Evolutionary conservation across 2,329 filamentous ascomycete species (phyloP).

Genomic region (Talaromyces sp.): DNA sequence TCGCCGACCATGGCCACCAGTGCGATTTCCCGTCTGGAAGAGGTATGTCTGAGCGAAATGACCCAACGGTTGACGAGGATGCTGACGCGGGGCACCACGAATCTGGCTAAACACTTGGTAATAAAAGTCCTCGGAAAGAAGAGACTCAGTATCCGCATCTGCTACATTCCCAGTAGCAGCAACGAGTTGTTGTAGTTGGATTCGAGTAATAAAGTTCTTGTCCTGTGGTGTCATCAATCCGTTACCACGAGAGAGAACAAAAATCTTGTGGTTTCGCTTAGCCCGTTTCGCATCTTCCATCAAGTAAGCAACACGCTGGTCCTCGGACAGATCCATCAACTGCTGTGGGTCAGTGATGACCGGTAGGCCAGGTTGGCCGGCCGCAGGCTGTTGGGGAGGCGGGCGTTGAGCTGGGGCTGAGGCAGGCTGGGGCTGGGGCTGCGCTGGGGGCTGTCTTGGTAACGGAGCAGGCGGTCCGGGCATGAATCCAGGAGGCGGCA

Average conservation of each 20-base stretch:
- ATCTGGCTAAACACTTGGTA: conserved; percentile 98
- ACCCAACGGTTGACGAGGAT: conserved; percentile 86
- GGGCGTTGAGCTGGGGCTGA: conserved; percentile 21
- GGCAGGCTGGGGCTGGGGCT: conserved; percentile 21
- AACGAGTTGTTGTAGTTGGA: conserved; percentile 93
- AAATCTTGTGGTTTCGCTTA: conserved; percentile 98
- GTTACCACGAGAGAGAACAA: conserved; percentile 86
- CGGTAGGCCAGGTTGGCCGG: conserved; percentile 40
- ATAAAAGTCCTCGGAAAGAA: conserved; percentile 91
- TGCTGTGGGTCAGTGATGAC: conserved; percentile 67
- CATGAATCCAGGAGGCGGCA: conserved; percentile 39
- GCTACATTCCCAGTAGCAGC: conserved; percentile 83
- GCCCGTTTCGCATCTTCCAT: conserved; percentile 91
- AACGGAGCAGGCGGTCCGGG: conserved; percentile 45
- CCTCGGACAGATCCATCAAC: conserved; percentile 71
- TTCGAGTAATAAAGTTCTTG: conserved; percentile 98
- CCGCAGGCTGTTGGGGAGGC: conserved; percentile 34
- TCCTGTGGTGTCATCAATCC: conserved; percentile 98
- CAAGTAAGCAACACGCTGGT: conserved; percentile 77
- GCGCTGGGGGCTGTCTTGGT: conserved; percentile 11
- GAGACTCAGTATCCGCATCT: conserved; percentile 73
- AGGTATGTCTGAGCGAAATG: conserved; percentile 98
- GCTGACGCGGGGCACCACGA: conserved; percentile 80
- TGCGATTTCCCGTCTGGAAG: conserved; percentile 85
- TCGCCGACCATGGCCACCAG: conserved; percentile 63